These are phyloP conservation scores for Alternaria ventricosa DNA, from an alignment of 2,329 filamentous ascomycete genomes.

Conservation along the genomic window DNA sequence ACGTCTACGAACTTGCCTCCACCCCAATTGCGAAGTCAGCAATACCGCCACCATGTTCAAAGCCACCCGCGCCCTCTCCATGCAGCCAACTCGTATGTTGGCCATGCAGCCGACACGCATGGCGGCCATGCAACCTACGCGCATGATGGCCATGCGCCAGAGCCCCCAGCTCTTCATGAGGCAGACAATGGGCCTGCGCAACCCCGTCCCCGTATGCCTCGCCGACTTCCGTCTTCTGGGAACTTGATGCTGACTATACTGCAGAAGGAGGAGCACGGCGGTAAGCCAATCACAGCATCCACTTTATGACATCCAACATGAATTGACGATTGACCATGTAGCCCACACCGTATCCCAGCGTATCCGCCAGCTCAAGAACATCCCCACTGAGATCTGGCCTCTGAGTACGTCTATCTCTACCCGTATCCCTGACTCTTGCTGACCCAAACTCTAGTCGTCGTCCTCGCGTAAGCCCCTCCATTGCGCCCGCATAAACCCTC, in stretches of 20 bases:
- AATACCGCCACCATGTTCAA: conserved; percentile 38
- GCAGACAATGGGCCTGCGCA: conserved; percentile 58
- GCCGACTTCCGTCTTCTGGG: not conserved
- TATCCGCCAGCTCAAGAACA: conserved; percentile 84
- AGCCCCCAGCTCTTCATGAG: conserved; percentile 46
- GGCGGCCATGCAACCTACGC: conserved; percentile 50
- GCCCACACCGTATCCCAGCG: conserved; percentile 97
- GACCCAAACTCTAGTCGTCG: conserved; percentile 67
- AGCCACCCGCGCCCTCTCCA: conserved; percentile 47
- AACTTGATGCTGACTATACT: conserved; percentile 48
- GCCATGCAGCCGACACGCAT: conserved; percentile 51
- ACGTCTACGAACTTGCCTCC: conserved; percentile 27
- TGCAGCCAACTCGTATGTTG: conserved; percentile 51
- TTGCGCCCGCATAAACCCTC: not conserved
- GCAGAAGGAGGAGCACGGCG: conserved; percentile 69
- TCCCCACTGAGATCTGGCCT: conserved; percentile 92
- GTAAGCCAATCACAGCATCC: conserved; percentile 53
- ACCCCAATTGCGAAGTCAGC: conserved; percentile 26
- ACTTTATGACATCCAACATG: conserved; percentile 6
- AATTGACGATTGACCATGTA: conserved; percentile 51
- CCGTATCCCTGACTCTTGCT: too few relatives aligned
- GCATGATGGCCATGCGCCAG: conserved; percentile 48
- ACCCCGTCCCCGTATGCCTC: conserved; percentile 73
- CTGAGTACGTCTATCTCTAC: conserved; percentile 78
- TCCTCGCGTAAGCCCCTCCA: conserved; percentile 72